Conservation (phyloP, 164 flowering plant genomes). For the Sedum album region DNA sequence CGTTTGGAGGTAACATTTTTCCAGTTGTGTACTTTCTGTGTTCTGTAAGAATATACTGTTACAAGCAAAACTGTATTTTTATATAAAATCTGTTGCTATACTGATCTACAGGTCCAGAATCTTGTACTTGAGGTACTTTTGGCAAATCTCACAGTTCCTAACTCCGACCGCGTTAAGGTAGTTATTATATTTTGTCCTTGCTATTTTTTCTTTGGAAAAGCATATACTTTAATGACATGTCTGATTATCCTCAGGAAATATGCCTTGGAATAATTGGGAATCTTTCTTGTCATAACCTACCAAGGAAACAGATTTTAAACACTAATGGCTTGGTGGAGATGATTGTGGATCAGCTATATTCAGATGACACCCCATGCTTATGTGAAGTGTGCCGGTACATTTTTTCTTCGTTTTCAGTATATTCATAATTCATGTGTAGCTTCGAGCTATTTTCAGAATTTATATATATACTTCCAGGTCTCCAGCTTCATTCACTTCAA, state of each 20-base stretch:
- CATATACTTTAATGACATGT: too few species aligned
- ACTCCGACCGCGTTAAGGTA: conserved; percentile 60
- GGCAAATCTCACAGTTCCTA: conserved; percentile 49
- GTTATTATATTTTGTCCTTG: too few species aligned
- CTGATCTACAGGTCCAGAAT: conserved; percentile 66
- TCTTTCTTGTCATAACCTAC: conserved; percentile 80
- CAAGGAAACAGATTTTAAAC: conserved; percentile 40
- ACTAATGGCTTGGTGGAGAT: conserved; percentile 41
- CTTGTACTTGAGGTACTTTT: conserved; percentile 72
- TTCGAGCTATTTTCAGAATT: too few species aligned
- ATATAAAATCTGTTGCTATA: too few species aligned
- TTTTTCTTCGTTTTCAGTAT: neutral
- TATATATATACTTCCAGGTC: too few species aligned
- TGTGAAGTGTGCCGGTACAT: conserved; percentile 68
- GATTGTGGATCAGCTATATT: conserved; percentile 62
- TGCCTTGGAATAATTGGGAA: conserved; percentile 85
- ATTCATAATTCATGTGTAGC: too few species aligned
- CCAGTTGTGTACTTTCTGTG: too few species aligned
- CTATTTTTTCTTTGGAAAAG: too few species aligned
- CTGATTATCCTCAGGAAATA: conserved; percentile 92
- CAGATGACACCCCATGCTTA: conserved; percentile 70
- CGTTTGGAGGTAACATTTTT: too few species aligned
- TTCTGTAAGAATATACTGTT: too few species aligned
- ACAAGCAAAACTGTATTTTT: too few species aligned
- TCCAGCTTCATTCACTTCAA: too few species aligned